Percentiles rank a stretch among this genome's conserved stretches.
Evolutionary conservation across 225 moss, liverwort and hornwort genomes (phyloP).

Genomic region (Polytrichum commune): DNA sequence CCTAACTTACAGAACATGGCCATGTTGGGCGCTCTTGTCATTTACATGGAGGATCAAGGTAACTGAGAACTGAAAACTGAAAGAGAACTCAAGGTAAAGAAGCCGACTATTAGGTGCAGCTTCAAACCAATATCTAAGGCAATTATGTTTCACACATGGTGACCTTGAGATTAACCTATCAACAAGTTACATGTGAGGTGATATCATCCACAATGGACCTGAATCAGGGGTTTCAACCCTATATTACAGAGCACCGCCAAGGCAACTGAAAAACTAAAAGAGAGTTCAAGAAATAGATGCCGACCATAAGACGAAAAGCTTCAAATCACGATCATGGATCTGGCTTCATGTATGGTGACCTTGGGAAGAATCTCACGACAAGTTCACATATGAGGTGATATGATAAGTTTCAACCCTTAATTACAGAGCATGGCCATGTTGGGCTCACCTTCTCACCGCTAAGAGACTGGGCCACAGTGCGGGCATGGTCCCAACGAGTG

Average conservation of each 20-base stretch:
- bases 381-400: too few relatives aligned
- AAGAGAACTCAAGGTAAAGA: slow-evolving; percentile 4
- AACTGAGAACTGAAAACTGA: slow-evolving; percentile 51
- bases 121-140: not conserved
- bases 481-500: slow-evolving; percentile 81
- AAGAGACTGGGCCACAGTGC: slow-evolving; percentile 79
- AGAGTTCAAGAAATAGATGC: not conserved
- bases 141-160: not conserved
- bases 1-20: too few relatives aligned
- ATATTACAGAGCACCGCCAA: too few relatives aligned
- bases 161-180: not conserved
- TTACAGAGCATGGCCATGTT: too few relatives aligned
- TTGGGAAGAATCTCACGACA: too few relatives aligned
- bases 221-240: too few relatives aligned
- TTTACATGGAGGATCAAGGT: too few relatives aligned
- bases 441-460: slow-evolving; percentile 75
- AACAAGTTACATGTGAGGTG: not conserved
- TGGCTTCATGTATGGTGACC: too few relatives aligned
- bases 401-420: too few relatives aligned
- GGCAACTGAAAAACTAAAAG: too few relatives aligned
- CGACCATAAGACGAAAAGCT: not conserved
- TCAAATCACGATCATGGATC: not conserved
- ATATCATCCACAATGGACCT: too few relatives aligned
- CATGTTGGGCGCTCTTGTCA: too few relatives aligned
- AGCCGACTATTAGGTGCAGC: not conserved